Evolutionary conservation across 2,329 filamentous ascomycete species (phyloP), one percentile per base, ranked within the genome.

Genomic region (Epicoccum nigrum): DNA sequence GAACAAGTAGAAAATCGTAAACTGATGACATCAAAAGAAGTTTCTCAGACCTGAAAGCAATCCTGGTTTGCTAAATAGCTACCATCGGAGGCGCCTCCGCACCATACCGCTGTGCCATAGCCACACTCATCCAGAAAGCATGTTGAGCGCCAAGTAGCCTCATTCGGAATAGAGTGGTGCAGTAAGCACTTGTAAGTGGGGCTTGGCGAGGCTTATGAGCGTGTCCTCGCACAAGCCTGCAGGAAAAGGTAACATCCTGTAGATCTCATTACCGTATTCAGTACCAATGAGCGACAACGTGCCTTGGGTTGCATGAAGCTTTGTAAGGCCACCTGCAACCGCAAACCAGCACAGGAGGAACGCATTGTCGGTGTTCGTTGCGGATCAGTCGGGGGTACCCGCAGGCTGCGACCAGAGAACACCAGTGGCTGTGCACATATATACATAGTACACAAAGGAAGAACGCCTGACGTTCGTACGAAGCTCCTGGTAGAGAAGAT

Each of bases 201-300:
- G 40, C 45, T 50, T 50, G 40, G 47, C 40, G 40, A 50, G 34
- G 47, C 47, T 50, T 50, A 20, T 50, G 33, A 33, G 15, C 34
- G 13, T 45, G 16, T 37, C 21, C 20, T 7, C 15, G 27, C 47
- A 33, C 47, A 44, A 44, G 47, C 47, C 47, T 32, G 27, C 39
- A 28, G 27, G 23, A n/a, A 23, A 17, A 17, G 32, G 31, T 33
- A 16, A 25, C 38, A n/a, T 8, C 12, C n/a, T 28, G 37, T 31
- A 48, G 38, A 48, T 48, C 37, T 35, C 20, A 15, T 23, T 35
- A 16, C 7, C 11, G 21, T 15, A 15, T 15, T 30, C 13, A n/a
- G 45, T 30, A 21, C 13, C 20, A 16, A 30, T 37, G 32, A 30
- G 32, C 32, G 42, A 37, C 7, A 21, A 7, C 30, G 28, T n/a